Evolutionary conservation across 2,329 filamentous ascomycete genomes (phyloP), one percentile per base, ranked within the genome.

Genomic region (Penicillium oxalicum): DNA sequence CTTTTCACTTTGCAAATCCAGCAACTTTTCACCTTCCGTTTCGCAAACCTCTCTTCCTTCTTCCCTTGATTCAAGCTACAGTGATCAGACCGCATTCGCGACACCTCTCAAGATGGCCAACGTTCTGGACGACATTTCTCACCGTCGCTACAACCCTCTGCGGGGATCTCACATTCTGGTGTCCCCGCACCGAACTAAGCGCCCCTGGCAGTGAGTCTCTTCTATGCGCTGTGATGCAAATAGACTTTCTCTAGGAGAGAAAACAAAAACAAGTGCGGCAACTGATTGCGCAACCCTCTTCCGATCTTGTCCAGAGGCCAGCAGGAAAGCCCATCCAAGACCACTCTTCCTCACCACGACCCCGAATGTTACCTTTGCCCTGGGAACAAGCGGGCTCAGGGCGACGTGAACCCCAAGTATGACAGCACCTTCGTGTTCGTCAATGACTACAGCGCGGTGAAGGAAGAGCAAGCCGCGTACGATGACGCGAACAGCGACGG

Each of bases 391-490:
- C 85, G 93, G 48, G 93, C 93, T 3, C 83, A 89, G 60, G 93
- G 93, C 47, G 89, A 93, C 62, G 68, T 70, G 51, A 98, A 98
- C 62, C 91, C 93, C 1, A 77, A 87, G 46, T 98, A 97, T 66
- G 78, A 87, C 45, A 82, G 82, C 62, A 95, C 90, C 0, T 97
- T 94, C 66, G 86, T 91, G 35, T 98, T 98, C 64, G 87, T 97
- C 58, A 98, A 98, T 63, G 93, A 98, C 69, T 98, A 93, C 71
- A 94, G 89, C 62, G 93, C 93, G 2, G 91, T 98, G 44, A 96
- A 95, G 72, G 91, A 96, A 71, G 78, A 87, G 54, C 93, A 98
- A 70, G 83, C 85, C 28, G 83, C 88, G 41, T 98, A 97, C 70
- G 70, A 74, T 18, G 73, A 73, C 11, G 68, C 74, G 24, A 67